Base-by-base conservation (phyloP, 2,329 filamentous ascomycete species). In the Teratosphaeria gauchensis region DNA sequence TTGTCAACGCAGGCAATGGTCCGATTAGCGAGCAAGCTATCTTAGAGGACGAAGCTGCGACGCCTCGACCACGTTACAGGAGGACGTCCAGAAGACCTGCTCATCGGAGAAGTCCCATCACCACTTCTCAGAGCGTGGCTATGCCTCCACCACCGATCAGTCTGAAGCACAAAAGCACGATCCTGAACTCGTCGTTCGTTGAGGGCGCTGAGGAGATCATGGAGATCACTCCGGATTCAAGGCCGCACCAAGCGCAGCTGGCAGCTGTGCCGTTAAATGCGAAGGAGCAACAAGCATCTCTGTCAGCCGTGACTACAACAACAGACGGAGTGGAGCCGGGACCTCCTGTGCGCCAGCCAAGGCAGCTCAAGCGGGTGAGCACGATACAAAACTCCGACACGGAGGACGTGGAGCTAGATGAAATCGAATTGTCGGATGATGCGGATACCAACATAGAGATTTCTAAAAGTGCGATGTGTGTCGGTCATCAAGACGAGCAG, bases 331-430 rank as follows among this genome's bases (percentile, higher is more conserved):
- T 19, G 3, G 30, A 14, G 24, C 51, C 38, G 5, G 19, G n/a
- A 24, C 42, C 33, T 16, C 33, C 24, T 33, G 30, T 16, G 24
- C 42, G 42, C 42, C 42, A 48, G 42, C 42, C 42, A 48, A 48
- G 53, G 19, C 57, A 21, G n/a, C 54, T 63, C 46, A 53, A 54
- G 35, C 57, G 64, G n/a, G 48, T 53, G 6, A 52, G n/a, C 5
- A 64, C 62, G 4, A 56, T 65, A 9, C 63, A 66, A 53, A 60
- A 66, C 56, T 64, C 63, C 24, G 62, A 66, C 42, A 48, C 24
- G 30, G 63, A 65, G 30, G 62, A 64, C 21, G 30, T 59, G 9
- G 64, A 63, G 19, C 51, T 62, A 21, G 42, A 48, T 48, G 42
- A 48, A 8, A 48, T 48, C n/a, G 42, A 21, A 21, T 6, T n/a